These are phyloP conservation scores for Rhododendron kiyosumense DNA, from an alignment of 148 eudicot species.

Conservation along the genomic window DNA sequence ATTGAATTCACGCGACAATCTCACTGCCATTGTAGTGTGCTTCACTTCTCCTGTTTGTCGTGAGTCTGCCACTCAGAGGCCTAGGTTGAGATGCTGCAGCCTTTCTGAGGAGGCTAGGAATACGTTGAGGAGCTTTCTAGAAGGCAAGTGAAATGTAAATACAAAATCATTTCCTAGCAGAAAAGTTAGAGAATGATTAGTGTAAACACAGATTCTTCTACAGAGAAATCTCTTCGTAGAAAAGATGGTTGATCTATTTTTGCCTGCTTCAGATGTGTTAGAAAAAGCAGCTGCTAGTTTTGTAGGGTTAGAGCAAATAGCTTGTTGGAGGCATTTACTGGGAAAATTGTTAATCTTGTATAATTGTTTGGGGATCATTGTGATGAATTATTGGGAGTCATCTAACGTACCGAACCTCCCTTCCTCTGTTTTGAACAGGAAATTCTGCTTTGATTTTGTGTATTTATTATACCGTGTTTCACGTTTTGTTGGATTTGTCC, in stretches of 20 bases:
- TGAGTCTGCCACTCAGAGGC: constrained; percentile 25
- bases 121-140: constrained; percentile 30
- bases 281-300: constrained; percentile 16
- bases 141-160: constrained; percentile 26
- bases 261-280: constrained; percentile 13
- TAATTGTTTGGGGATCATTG: not conserved
- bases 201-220: too few species aligned
- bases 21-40: constrained; percentile 52
- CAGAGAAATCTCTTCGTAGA: not conserved
- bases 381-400: not conserved
- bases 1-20: constrained; percentile 34
- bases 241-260: not conserved
- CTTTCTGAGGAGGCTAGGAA: constrained; percentile 44
- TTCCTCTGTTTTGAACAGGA: not conserved
- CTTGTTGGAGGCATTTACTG: not conserved
- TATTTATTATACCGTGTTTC: not conserved
- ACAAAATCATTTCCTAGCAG: not conserved
- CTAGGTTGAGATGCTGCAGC: constrained; percentile 29
- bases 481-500: not conserved
- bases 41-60: constrained; percentile 20
- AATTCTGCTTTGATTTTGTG: not conserved
- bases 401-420: not conserved
- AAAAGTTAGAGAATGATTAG: not conserved
- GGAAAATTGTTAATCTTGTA: not conserved
- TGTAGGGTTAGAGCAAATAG: not conserved